Conservation (phyloP, 768 basidiomycete genomes). For the Rhodosporidiobolus sp. region DNA sequence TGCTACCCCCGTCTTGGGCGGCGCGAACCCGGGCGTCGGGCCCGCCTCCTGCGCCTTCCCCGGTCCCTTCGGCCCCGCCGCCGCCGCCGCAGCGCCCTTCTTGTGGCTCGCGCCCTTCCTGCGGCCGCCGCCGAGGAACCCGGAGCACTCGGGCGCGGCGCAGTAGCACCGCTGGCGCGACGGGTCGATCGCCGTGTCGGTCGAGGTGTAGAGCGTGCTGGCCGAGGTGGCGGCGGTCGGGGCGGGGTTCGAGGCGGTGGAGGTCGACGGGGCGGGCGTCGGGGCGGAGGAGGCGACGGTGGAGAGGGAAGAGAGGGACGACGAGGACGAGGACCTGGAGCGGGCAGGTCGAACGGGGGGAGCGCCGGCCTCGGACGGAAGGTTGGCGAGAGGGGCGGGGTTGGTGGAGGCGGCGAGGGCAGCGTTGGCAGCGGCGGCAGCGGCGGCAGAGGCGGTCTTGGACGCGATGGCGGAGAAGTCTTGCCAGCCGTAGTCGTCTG, state of each 20-base stretch:
- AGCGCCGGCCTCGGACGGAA: too few species aligned
- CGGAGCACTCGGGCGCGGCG: conserved; percentile 22
- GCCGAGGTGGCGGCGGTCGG: background rate
- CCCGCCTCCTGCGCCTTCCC: background rate
- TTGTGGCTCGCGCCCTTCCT: background rate
- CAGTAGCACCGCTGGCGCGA: conserved; percentile 34
- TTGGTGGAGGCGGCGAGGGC: background rate
- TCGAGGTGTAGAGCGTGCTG: background rate
- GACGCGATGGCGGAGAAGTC: conserved; percentile 26
- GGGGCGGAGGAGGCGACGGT: background rate
- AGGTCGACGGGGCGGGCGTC: background rate
- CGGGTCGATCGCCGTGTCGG: conserved; percentile 14
- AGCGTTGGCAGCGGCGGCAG: background rate
- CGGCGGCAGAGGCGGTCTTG: background rate
- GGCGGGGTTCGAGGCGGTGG: background rate
- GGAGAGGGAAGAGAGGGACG: background rate
- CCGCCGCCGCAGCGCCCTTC: background rate
- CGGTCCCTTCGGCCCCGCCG: background rate
- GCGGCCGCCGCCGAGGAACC: conserved; percentile 30
- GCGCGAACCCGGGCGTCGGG: background rate
- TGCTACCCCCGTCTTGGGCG: background rate
- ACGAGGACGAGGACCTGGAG: background rate
- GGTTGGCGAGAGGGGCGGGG: background rate
- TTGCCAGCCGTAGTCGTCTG: conserved; percentile 42
- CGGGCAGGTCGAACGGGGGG: too few species aligned